Evolutionary conservation across 257 asterid species (phyloP).

Genomic region (Nicotiana otophora): DNA sequence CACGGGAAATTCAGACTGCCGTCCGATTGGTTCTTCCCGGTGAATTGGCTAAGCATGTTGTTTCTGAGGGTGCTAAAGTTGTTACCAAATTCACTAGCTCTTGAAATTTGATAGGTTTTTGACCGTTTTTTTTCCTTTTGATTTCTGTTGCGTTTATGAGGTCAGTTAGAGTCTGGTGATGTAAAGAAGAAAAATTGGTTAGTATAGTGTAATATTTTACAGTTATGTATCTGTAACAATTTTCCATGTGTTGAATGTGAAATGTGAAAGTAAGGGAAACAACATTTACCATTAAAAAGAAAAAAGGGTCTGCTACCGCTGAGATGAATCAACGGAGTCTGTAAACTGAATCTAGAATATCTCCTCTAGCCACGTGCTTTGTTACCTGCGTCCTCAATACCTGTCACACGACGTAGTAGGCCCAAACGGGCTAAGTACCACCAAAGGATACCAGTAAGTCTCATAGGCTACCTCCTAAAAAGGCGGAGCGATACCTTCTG

Average conservation of each 20-base stretch:
- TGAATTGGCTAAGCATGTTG: constrained; percentile 66
- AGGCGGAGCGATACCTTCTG: too few relatives aligned
- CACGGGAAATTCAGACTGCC: too few relatives aligned
- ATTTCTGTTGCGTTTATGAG: neutral
- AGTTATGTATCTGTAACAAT: neutral
- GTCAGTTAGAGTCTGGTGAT: neutral
- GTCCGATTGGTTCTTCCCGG: constrained; percentile 35
- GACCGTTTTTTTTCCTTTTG: neutral
- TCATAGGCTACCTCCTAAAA: too few relatives aligned
- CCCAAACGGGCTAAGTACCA: too few relatives aligned
- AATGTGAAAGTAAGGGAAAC: neutral
- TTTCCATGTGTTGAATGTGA: neutral
- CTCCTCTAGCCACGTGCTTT: too few relatives aligned
- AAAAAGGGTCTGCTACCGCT: too few relatives aligned
- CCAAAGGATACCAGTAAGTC: too few relatives aligned
- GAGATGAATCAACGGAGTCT: too few relatives aligned
- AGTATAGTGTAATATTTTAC: neutral
- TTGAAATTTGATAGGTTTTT: neutral
- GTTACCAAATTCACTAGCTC: constrained; percentile 75
- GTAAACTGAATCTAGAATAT: too few relatives aligned
- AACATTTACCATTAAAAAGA: neutral
- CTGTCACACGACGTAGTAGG: too few relatives aligned
- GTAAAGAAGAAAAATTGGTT: neutral
- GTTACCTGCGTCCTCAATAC: too few relatives aligned
- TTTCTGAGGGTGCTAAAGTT: constrained; percentile 67